Conservation (phyloP, 148 eudicot genomes). For the Vaccinium vitisidaea region DNA sequence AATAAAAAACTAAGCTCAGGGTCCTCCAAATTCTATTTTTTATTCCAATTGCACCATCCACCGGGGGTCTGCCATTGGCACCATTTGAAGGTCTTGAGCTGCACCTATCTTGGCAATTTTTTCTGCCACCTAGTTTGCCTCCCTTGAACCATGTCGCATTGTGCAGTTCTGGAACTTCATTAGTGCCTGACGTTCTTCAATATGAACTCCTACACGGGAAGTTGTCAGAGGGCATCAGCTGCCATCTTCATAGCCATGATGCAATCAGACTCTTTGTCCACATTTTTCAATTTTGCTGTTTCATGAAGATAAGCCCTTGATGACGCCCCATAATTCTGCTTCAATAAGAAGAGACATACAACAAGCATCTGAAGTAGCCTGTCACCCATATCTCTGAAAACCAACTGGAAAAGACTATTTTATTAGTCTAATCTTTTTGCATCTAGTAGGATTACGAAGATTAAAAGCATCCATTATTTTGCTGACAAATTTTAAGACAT, state of each 20-base stretch:
- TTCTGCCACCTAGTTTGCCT: not conserved
- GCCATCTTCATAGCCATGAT: too few species aligned
- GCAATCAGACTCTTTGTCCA: too few species aligned
- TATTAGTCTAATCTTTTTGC: not conserved
- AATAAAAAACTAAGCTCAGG: too few species aligned
- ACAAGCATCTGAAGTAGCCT: not conserved
- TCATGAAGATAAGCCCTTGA: too few species aligned
- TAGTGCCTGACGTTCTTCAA: not conserved
- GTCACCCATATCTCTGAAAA: not conserved
- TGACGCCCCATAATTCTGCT: too few species aligned
- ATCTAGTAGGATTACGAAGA: not conserved
- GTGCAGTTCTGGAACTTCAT: not conserved
- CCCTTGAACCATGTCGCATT: not conserved
- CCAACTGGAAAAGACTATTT: not conserved
- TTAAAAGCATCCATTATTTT: not conserved
- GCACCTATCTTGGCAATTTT: not conserved
- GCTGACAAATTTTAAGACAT: not conserved
- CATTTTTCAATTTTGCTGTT: too few species aligned
- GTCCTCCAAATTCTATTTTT: too few species aligned
- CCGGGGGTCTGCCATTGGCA: too few species aligned
- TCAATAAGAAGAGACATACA: too few species aligned
- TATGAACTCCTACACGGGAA: too few species aligned
- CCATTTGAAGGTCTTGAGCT: not conserved
- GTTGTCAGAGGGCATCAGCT: too few species aligned
- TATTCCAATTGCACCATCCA: too few species aligned